Conservation (phyloP, 2,329 filamentous ascomycete genomes). For the Cladosporium colombiae region DNA sequence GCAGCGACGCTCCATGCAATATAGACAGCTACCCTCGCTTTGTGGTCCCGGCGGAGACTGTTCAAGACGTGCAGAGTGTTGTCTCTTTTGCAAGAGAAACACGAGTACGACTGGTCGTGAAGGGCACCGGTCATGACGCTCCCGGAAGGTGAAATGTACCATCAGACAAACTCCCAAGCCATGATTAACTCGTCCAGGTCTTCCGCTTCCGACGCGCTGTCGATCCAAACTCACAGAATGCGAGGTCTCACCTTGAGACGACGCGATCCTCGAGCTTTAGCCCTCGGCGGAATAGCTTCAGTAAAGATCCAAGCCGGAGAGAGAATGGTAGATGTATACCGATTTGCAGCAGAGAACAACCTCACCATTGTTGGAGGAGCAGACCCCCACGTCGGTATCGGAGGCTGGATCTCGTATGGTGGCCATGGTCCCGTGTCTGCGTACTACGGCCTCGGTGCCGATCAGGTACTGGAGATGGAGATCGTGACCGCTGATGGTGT, state of each 20-base stretch:
- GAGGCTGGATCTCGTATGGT: slow-evolving; percentile 62
- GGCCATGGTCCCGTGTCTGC: slow-evolving; percentile 58
- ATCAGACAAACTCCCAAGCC: background rate
- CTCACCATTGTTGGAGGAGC: slow-evolving; percentile 58
- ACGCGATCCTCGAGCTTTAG: slow-evolving; percentile 18
- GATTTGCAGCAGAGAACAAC: slow-evolving; percentile 46
- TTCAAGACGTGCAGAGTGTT: slow-evolving; percentile 19
- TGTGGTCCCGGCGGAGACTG: slow-evolving; percentile 15
- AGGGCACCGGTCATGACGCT: slow-evolving; percentile 27
- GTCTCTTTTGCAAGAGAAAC: slow-evolving; percentile 21
- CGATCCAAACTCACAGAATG: slow-evolving; percentile 14
- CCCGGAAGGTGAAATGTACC: slow-evolving; percentile 19
- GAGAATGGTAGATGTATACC: slow-evolving; percentile 52
- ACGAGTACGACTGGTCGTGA: slow-evolving; percentile 20
- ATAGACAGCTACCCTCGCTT: slow-evolving; percentile 20
- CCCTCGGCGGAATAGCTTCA: slow-evolving; percentile 14
- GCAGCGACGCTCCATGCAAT: slow-evolving; percentile 12
- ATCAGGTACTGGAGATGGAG: slow-evolving; percentile 55
- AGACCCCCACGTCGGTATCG: slow-evolving; percentile 58
- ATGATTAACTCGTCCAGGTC: slow-evolving; percentile 6
- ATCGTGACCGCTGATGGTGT: slow-evolving; percentile 52
- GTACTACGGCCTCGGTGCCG: slow-evolving; percentile 59
- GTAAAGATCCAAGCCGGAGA: slow-evolving; percentile 58
- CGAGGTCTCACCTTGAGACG: slow-evolving; percentile 11
- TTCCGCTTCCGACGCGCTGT: slow-evolving; percentile 17